phyloP scores from a whole-genome alignment of 164 flowering plant genomes.

The Akebia trifoliata region DNA sequence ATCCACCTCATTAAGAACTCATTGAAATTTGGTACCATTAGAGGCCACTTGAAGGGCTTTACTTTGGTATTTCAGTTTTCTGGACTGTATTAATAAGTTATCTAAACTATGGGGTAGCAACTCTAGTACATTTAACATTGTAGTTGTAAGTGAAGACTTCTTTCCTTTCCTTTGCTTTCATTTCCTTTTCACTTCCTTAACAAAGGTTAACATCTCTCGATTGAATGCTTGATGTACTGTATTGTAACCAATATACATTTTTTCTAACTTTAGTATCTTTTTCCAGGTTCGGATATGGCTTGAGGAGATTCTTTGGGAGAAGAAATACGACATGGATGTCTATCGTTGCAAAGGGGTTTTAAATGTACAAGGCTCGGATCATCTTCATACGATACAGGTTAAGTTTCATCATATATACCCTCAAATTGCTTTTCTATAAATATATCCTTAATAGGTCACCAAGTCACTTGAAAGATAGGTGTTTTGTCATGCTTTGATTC shows the following conservation, averaged over 20 bases:
- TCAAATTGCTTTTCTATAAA: constrained; percentile 4
- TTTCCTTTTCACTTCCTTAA: neutral
- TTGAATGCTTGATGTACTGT: neutral
- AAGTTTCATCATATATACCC: neutral
- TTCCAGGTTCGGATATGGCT: constrained; percentile 73
- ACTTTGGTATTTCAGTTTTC: too few species aligned
- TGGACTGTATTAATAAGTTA: too few species aligned
- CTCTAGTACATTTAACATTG: too few species aligned
- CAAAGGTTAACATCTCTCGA: neutral
- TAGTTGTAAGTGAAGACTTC: too few species aligned
- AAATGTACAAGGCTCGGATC: constrained; percentile 50
- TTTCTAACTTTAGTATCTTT: neutral
- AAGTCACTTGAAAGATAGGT: too few species aligned
- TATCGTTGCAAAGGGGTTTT: constrained; percentile 93
- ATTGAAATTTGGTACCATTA: too few species aligned
- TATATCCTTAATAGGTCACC: too few species aligned
- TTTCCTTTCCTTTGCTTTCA: neutral
- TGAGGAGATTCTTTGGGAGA: constrained; percentile 98
- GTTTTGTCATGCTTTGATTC: too few species aligned
- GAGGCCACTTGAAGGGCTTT: too few species aligned
- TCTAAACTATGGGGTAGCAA: too few species aligned
- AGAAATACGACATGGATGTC: constrained; percentile 74
- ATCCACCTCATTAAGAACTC: too few species aligned
- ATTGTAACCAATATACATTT: neutral
- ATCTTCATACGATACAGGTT: constrained; percentile 84